phyloP scores from a whole-genome alignment of 441 rosid genomes.

The Cnidoscolus chayamansa region DNA sequence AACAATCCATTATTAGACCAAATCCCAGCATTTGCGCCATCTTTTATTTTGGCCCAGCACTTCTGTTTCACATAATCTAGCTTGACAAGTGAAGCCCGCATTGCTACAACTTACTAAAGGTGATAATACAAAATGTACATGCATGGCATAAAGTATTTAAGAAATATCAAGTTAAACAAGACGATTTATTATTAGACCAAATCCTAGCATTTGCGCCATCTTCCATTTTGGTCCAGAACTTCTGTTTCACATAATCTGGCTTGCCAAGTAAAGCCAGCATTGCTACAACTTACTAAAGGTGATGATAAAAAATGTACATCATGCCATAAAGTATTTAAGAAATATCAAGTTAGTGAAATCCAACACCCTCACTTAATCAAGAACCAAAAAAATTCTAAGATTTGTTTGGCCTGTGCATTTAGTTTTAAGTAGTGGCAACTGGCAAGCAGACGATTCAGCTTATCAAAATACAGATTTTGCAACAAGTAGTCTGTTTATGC shows the following conservation, averaged over 20 bases:
- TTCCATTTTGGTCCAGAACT: background rate
- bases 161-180: background rate
- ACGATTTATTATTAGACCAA: too few relatives aligned
- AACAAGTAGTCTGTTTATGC: background rate
- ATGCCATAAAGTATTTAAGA: background rate
- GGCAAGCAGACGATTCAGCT: too few relatives aligned
- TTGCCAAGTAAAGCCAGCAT: background rate
- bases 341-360: background rate
- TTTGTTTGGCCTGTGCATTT: too few relatives aligned
- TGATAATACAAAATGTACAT: background rate
- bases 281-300: background rate
- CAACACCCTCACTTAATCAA: background rate
- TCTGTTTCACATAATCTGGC: background rate
- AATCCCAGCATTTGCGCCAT: background rate
- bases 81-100: background rate
- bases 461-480: too few relatives aligned
- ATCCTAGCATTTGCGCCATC: background rate
- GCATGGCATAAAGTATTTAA: background rate
- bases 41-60: background rate
- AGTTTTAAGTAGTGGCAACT: too few relatives aligned
- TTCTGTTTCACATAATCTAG: background rate
- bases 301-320: background rate
- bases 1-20: too few relatives aligned
- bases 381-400: background rate
- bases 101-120: background rate